phyloP scores from a whole-genome alignment of 1,284 basidiomycete genomes.

The Trichosporon sp. region DNA sequence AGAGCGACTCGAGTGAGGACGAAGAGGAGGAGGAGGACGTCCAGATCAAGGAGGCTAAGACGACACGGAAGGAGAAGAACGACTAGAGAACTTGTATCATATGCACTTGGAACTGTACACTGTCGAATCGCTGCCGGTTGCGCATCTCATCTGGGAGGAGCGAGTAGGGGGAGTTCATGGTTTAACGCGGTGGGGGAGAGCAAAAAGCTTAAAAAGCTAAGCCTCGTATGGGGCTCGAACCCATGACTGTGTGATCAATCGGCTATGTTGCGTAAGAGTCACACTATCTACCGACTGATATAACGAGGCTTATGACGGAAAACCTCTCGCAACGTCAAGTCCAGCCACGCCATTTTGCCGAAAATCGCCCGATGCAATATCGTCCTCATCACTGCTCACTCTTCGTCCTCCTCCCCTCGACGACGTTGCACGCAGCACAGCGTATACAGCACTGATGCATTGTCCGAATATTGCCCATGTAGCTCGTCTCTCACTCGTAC shows the following conservation, averaged over 20 bases:
- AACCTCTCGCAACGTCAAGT: not conserved
- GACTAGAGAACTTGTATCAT: not conserved
- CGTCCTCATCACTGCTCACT: no score
- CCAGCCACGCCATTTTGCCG: no score
- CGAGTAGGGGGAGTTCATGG: no score
- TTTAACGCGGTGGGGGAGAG: not conserved
- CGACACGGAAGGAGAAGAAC: conserved; percentile 5
- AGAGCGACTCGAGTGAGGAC: conserved; percentile 11
- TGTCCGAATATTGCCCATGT: not conserved
- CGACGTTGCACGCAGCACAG: no score
- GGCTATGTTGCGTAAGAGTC: conserved; percentile 8
- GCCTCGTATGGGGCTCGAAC: conserved; percentile 17
- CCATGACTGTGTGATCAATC: conserved; percentile 17
- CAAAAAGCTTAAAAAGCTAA: not conserved
- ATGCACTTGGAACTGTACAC: not conserved
- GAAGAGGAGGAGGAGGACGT: conserved; percentile 26
- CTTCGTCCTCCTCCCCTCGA: no score
- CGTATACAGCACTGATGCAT: not conserved
- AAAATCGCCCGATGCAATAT: no score
- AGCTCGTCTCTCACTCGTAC: not conserved
- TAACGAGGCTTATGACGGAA: conserved; percentile 9
- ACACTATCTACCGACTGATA: conserved; percentile 17
- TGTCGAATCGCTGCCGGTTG: no score
- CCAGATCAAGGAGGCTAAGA: not conserved
- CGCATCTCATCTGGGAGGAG: no score